Conservation (phyloP, 345 rosid species). For the Citropsis articulata region DNA sequence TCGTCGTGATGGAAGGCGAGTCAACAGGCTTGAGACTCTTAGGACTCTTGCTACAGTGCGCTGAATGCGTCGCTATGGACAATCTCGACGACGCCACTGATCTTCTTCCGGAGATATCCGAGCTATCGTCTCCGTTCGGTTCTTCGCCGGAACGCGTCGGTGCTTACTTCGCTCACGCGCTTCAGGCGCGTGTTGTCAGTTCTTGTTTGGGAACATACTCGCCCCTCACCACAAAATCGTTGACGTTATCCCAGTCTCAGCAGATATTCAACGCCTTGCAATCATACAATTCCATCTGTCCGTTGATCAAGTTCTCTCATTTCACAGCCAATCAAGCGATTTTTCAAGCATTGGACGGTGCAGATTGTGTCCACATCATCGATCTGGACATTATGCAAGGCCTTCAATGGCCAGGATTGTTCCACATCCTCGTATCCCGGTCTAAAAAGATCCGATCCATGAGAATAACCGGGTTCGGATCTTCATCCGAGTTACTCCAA, state of each 20-base stretch:
- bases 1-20: constrained; percentile 31
- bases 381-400: constrained; percentile 98
- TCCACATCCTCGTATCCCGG: constrained; percentile 92
- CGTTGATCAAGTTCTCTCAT: constrained; percentile 81
- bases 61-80: constrained; percentile 81
- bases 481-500: constrained; percentile 71
- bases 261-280: constrained; percentile 78
- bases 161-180: constrained; percentile 82
- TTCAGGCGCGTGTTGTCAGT: constrained; percentile 83
- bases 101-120: constrained; percentile 71
- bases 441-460: constrained; percentile 69
- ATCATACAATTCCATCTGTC: constrained; percentile 75
- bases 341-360: constrained; percentile 76
- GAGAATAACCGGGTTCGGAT: constrained; percentile 85
- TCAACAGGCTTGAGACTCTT: constrained; percentile 61
- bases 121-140: constrained; percentile 81
- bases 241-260: constrained; percentile 57
- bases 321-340: constrained; percentile 97
- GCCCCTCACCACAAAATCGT: constrained; percentile 40
- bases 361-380: constrained; percentile 83
- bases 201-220: constrained; percentile 54
- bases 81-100: constrained; percentile 68
- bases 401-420: constrained; percentile 97
- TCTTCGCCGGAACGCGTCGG: constrained; percentile 89
- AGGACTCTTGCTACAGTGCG: constrained; percentile 84